Conservation (phyloP, 2,329 filamentous ascomycete genomes). For the Hymenoscyphus infarciens region DNA sequence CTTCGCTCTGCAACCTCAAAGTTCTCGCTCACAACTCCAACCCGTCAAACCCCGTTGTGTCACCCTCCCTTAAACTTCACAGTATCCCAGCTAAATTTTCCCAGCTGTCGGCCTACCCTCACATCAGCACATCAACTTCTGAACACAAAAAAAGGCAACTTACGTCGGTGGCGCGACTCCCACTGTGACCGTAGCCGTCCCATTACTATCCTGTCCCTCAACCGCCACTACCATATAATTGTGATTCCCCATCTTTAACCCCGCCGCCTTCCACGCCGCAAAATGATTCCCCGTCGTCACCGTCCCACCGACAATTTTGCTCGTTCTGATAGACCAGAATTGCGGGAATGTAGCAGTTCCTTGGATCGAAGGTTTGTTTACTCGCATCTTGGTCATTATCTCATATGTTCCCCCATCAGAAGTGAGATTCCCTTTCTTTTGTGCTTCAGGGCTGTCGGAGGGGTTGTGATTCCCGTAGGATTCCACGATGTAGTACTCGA, state of each 20-base stretch:
- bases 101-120: not conserved
- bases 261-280: conserved; percentile 48
- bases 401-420: conserved; percentile 52
- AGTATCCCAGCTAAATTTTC: not conserved
- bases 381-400: conserved; percentile 37
- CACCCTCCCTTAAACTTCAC: no score
- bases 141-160: not conserved
- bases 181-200: conserved; percentile 44
- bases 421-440: conserved; percentile 47
- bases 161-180: not conserved
- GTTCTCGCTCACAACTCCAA: no score
- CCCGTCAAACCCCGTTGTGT: no score
- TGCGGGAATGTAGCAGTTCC: conserved; percentile 50
- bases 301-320: conserved; percentile 48
- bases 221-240: conserved; percentile 54
- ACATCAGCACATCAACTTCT: not conserved
- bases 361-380: conserved; percentile 43
- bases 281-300: conserved; percentile 50
- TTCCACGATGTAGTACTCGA: conserved; percentile 52
- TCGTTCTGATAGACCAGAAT: conserved; percentile 49
- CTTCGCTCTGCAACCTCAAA: no score
- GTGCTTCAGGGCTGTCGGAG: conserved; percentile 40
- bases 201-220: conserved; percentile 51
- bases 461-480: conserved; percentile 49
- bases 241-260: conserved; percentile 44